Base-by-base conservation (phyloP, 1,284 basidiomycete species). In the Pseudozyma hubeiensis region DNA sequence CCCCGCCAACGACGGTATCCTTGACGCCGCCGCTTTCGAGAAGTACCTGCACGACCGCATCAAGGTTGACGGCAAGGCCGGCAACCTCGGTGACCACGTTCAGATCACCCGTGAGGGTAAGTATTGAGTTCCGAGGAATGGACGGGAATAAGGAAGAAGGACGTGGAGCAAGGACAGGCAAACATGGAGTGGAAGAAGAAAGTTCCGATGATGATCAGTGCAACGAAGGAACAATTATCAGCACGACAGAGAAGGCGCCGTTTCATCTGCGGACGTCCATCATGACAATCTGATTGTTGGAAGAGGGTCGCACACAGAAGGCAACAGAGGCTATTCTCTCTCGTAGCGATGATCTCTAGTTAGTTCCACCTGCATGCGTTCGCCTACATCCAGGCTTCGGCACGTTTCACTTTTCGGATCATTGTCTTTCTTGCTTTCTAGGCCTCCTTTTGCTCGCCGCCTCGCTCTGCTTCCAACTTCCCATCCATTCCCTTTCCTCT, bases 31-130 rank as follows among this genome's bases (percentile, higher is more conserved):
- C 67, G 91, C 91, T 80, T 95, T 93, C 86, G 92, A 93, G 87
- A 93, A 93, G 87, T 97, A 91, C 88, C 88, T 97, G 63, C 93
- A 95, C 85, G 93, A 96, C 88, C 90, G 92, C 80, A 93, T 94
- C 85, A 96, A 94, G 89, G 91, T 95, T 74, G 90, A 88, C 51
- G 86, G 86, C 77, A 87, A 80, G 74, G 85, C 84, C 85, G 4
- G 90, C 90, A 40, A 92, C 81, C 56, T 91, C 89, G 81, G 85
- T 54, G 85, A 86, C 52, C 77, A 79, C 59, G 81, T 86, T 73
- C 78, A 82, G 71, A 79, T 86, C 77, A 64, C 75, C 49, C 81
- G 84, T 56, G 85, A 86, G 80, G 84, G 82, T 75, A 61, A 79
- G 80, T 81, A 64, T 31, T 51, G 31, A 46, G 35, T 10, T 40